Percentiles rank a stretch among this genome's conserved stretches.
Conservation (phyloP, 176 grass and related monocot species). For the Tuctoria greenei region DNA sequence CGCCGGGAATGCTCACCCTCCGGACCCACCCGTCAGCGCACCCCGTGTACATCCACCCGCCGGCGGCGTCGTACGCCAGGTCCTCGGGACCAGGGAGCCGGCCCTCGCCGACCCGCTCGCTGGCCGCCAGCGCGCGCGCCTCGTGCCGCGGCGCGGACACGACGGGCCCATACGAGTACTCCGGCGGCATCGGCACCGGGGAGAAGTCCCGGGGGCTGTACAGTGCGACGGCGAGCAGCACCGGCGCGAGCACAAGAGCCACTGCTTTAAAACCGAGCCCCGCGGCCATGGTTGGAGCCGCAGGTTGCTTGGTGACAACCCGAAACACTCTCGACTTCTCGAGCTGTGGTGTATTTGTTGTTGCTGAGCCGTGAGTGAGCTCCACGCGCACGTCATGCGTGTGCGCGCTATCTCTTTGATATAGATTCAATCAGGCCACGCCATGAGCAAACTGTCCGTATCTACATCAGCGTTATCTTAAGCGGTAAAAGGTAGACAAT, state of each 20-base stretch:
- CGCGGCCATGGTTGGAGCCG: slow-evolving; percentile 4
- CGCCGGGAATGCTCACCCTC: slow-evolving; percentile 42
- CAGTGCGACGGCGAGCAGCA: slow-evolving; percentile 37
- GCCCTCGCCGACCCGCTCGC: slow-evolving; percentile 68
- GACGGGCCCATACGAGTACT: slow-evolving; percentile 40
- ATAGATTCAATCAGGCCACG: not conserved
- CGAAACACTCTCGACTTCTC: no score
- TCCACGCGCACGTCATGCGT: not conserved
- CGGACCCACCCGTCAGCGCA: slow-evolving; percentile 78
- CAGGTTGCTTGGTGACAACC: not conserved
- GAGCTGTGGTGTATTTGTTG: not conserved
- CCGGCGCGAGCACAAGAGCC: slow-evolving; percentile 43
- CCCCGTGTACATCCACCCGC: slow-evolving; percentile 59
- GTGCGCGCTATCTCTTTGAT: not conserved
- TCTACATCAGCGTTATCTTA: no score
- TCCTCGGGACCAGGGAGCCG: slow-evolving; percentile 69
- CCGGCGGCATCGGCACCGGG: slow-evolving; percentile 49
- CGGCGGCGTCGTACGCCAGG: slow-evolving; percentile 56
- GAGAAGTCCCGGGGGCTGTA: slow-evolving; percentile 50
- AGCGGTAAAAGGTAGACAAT: no score
- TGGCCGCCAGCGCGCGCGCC: slow-evolving; percentile 26
- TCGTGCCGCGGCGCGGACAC: slow-evolving; percentile 44
- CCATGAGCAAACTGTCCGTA: not conserved
- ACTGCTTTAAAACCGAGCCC: slow-evolving; percentile 21
- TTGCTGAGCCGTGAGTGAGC: not conserved